Conservation (phyloP, 306 rosid species). For the Lathyrus aphaca region DNA sequence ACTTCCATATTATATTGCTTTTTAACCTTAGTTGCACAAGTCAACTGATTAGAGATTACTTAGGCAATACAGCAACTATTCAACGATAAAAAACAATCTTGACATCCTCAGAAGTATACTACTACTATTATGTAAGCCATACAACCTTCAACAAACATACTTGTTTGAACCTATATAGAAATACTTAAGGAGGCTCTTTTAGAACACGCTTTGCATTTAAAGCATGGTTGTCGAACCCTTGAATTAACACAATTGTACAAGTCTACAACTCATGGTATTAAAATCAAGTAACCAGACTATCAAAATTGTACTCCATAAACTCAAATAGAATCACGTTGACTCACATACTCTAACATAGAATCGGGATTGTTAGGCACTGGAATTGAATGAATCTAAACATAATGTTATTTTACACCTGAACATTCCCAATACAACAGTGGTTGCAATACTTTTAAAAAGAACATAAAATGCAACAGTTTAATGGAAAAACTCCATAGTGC, state of each 20-base stretch:
- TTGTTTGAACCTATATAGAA: background rate
- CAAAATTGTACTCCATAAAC: background rate
- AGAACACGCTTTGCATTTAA: no score
- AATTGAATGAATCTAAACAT: background rate
- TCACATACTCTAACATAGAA: background rate
- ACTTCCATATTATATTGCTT: slow-evolving; percentile 1
- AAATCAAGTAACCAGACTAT: background rate
- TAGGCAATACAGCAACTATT: slow-evolving; percentile 19
- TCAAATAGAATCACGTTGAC: background rate
- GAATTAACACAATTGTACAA: background rate
- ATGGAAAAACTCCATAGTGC: background rate
- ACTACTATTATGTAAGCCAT: slow-evolving; percentile 7
- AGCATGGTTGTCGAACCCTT: no score
- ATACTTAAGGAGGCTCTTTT: background rate
- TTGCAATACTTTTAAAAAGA: no score
- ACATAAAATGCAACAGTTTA: background rate
- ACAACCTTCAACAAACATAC: slow-evolving; percentile 14
- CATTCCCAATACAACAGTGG: background rate
- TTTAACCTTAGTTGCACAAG: slow-evolving; percentile 19
- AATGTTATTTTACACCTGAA: background rate
- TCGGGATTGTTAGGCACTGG: background rate
- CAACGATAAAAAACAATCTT: slow-evolving; percentile 13
- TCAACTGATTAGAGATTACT: slow-evolving; percentile 5
- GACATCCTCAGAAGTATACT: slow-evolving; percentile 14
- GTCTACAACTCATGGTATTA: background rate